These are phyloP conservation scores for Solanum pennellii DNA, from an alignment of 257 asterid genomes.

Conservation along the genomic window DNA sequence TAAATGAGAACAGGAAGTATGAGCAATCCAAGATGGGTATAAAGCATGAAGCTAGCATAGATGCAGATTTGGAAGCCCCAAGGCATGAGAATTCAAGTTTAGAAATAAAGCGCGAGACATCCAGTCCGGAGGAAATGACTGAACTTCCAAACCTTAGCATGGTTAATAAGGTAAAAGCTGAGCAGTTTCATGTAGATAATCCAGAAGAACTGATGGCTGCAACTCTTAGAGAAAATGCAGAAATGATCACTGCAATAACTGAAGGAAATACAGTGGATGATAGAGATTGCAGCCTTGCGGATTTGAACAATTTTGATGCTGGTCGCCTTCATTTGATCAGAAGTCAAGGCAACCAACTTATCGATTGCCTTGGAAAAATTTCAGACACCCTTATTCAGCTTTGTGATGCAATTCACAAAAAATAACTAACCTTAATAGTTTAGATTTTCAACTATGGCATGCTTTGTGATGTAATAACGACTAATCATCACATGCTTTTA, in stretches of 20 bases:
- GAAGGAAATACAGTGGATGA: slow-evolving; percentile 44
- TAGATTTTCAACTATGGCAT: background rate
- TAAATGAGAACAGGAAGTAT: slow-evolving; percentile 25
- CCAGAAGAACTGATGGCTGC: slow-evolving; percentile 39
- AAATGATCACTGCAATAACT: slow-evolving; percentile 36
- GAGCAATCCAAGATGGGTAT: slow-evolving; percentile 23
- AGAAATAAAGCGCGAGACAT: background rate
- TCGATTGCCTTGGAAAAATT: slow-evolving; percentile 46
- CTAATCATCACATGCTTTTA: background rate
- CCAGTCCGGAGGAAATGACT: background rate
- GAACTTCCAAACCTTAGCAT: slow-evolving; percentile 2
- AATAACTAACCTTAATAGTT: background rate
- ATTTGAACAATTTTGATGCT: slow-evolving; percentile 35
- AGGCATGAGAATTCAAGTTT: background rate
- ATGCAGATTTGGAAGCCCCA: background rate
- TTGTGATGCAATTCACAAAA: slow-evolving; percentile 27
- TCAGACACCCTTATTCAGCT: slow-evolving; percentile 48
- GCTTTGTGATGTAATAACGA: background rate
- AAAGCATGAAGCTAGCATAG: slow-evolving; percentile 3
- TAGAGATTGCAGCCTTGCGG: slow-evolving; percentile 27
- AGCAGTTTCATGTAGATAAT: slow-evolving; percentile 13
- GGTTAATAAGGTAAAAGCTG: slow-evolving; percentile 5
- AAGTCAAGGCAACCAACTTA: slow-evolving; percentile 56
- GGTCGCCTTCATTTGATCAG: slow-evolving; percentile 33
- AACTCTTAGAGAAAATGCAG: slow-evolving; percentile 36